These are phyloP conservation scores for Helicocarpus griseus DNA, from an alignment of 2,329 filamentous ascomycete genomes.

Conservation along the genomic window DNA sequence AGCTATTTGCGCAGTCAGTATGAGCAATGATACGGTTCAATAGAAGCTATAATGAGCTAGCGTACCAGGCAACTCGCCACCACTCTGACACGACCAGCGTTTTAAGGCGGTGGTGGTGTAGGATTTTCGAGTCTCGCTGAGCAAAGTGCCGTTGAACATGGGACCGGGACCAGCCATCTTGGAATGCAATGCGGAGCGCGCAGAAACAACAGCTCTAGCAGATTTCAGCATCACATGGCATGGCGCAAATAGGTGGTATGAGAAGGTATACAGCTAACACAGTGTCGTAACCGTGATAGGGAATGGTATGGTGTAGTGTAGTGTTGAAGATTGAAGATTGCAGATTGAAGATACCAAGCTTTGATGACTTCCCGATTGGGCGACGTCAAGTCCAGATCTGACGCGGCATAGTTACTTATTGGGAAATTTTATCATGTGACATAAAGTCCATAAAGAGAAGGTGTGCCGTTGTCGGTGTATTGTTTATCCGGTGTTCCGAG, in stretches of 20 bases:
- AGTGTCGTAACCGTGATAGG: neutral
- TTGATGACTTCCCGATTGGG: neutral
- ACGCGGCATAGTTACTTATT: neutral
- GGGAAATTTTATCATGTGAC: neutral
- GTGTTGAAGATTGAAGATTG: neutral
- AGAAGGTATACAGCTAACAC: neutral
- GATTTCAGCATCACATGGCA: slow-evolving; percentile 22
- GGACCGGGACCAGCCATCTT: slow-evolving; percentile 20
- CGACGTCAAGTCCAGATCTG: neutral
- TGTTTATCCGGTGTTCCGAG: neutral
- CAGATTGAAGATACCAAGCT: no score
- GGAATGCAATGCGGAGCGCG: slow-evolving; percentile 17
- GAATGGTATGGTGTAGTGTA: neutral
- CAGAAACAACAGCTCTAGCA: slow-evolving; percentile 27
- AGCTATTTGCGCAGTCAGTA: slow-evolving; percentile 28
- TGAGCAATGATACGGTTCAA: neutral
- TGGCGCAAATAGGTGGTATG: neutral
- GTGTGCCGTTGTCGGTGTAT: neutral
- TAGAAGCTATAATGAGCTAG: neutral
- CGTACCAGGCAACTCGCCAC: slow-evolving; percentile 53
- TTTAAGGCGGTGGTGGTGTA: slow-evolving; percentile 65
- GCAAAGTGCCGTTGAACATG: slow-evolving; percentile 19
- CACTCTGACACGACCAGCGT: slow-evolving; percentile 70
- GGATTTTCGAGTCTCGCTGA: slow-evolving; percentile 15
- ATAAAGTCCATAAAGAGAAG: neutral